Base-by-base conservation (phyloP, 345 rosid species). In the Rhizophora mangle region DNA sequence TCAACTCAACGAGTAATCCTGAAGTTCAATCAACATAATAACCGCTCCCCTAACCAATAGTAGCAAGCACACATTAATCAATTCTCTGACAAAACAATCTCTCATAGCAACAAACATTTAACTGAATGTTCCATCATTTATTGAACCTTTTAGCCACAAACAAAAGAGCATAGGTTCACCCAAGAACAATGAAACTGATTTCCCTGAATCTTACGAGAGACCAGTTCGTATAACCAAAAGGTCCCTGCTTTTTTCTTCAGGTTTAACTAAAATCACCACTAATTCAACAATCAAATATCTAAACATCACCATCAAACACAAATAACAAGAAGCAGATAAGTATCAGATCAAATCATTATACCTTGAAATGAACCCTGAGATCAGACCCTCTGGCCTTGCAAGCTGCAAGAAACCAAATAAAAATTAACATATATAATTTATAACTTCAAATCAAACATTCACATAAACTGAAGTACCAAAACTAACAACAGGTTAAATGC, bases 321-420 rank as follows among this genome's bases (percentile, higher is more conserved):
- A 65, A 57, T 26, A 61, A 36, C 30, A 29, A 20, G 2, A 69
- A 26, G n/a, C 36, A 32, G 5, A 27, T 55, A 55, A 6, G 16
- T 20, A 10, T 36, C 36, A 5, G 59, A 6, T 5, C 21, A 55
- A 1, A 29, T n/a, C 16, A 20, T 3, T 36, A 68, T 75, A 92
- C 98, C 96, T 95, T 95, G 78, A 95, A 95, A 79, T 90, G 99
- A 83, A 87, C 94, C 75, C 99, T 85, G 56, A 92, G 98, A 79
- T 92, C 94, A 43, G 93, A 84, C 39, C 96, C 99, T 73, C 96
- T 87, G 2, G 99, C 93, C 89, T 92, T 95, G 88, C 99, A 92
- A 51, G 98, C 99, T 95, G 82, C 75, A 80, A 75, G 11, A 74
- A 0, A 32, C 1, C 10, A 22, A 59, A 39, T 4, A n/a, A 37